Base-by-base conservation (phyloP, 345 rosid genomes). In the Gynandropsis gynandra region DNA sequence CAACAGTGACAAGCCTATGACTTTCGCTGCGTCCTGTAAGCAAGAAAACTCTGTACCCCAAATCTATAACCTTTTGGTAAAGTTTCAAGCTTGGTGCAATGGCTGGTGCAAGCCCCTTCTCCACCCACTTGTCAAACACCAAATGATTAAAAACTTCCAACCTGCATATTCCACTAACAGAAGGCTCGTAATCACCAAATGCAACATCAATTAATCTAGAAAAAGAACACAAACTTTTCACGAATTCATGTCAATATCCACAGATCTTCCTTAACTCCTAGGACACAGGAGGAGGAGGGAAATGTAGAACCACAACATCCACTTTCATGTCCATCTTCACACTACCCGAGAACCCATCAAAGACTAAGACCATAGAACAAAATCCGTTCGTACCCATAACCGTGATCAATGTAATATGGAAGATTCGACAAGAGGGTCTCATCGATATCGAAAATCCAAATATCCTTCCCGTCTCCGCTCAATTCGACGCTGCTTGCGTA, bases 381-480 rank as follows among this genome's bases (percentile, higher is more conserved):
- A 10, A 42, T n/a, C n/a, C 20, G 9, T 8, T n/a, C 63, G 53
- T 63, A 86, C 96, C 96, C 98, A 55, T 65, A 86, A 35, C 74
- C 78, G 53, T 86, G 98, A 9, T 75, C 73, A 20, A 69, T 45
- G 57, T 89, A 89, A 44, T 86, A 86, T 0, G 94, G 96, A 38
- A 89, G 81, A 76, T 89, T 81, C 15, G 97, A 86, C 59, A 89
- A 76, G 62, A 89, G 61, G 43, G 96, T 89, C 63, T 89, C 97
- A 41, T 86, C 97, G 48, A 89, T 59, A 66, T 89, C 98, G 52
- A 89, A 89, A 58, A 86, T 58, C 98, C 98, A 86, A 21, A 55
- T 73, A 62, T 89, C 94, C 54, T 72, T 80, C 1, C 85, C 96
- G 37, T 85, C 89, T 14, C 58, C 68, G 45, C 41, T 17, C 69